Evolutionary conservation across 768 basidiomycete species (phyloP).

Genomic region (Lactarius hatsudake): DNA sequence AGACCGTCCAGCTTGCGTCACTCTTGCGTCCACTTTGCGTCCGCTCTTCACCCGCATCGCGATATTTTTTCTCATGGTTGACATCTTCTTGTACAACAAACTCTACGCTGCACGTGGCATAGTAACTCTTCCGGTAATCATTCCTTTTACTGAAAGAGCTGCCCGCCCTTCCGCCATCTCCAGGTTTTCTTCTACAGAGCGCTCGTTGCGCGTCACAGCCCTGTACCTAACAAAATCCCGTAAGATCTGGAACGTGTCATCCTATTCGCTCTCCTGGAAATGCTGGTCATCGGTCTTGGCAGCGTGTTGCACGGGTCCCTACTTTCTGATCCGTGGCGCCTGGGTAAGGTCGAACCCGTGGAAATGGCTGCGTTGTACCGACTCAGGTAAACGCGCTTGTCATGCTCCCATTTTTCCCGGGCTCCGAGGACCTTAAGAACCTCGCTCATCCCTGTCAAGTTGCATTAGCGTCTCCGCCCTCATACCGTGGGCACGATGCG

Average conservation of each 20-base stretch:
- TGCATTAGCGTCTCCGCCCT: constrained; percentile 7
- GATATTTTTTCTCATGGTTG: constrained; percentile 12
- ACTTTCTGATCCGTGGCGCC: constrained; percentile 9
- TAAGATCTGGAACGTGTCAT: constrained; percentile 10
- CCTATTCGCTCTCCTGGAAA: constrained; percentile 14
- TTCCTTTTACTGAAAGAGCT: constrained; percentile 1
- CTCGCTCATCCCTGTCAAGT: neutral
- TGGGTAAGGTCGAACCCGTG: neutral
- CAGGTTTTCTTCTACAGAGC: constrained; percentile 3
- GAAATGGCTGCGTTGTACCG: neutral
- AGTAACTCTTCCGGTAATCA: constrained; percentile 3
- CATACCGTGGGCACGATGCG: constrained; percentile 21
- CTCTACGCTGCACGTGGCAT: constrained; percentile 10
- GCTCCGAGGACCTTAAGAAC: constrained; percentile 17
- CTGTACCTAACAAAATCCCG: constrained; percentile 9
- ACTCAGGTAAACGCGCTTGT: neutral
- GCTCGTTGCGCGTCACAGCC: neutral
- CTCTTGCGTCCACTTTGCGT: too few relatives aligned
- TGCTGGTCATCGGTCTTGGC: constrained; percentile 6
- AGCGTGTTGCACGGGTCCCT: neutral
- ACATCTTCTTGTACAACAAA: constrained; percentile 23
- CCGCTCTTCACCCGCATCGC: constrained; percentile 23
- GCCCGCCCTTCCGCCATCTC: constrained; percentile 3
- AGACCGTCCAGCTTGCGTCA: neutral
- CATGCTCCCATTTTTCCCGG: constrained; percentile 5